phyloP scores from a whole-genome alignment of 805 yeast species.

The Nakazawaea wyomingensis region DNA sequence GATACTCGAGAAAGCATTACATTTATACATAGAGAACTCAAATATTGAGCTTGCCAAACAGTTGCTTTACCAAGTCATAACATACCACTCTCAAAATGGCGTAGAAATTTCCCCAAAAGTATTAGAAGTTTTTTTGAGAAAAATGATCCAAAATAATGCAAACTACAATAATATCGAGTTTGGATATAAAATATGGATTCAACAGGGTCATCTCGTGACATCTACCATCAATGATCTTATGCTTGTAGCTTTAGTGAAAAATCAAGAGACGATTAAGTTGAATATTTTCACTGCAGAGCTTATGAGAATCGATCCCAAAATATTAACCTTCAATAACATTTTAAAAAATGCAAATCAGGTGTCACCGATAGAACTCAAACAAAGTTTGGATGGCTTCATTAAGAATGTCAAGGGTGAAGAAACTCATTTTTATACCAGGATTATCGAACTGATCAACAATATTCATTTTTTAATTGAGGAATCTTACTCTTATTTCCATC shows the following conservation, averaged over 20 bases:
- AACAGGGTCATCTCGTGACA: not conserved
- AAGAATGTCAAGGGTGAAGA: not conserved
- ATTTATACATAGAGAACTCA: constrained; percentile 3
- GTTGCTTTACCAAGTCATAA: constrained; percentile 9
- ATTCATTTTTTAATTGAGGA: not conserved
- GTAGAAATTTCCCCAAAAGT: not conserved
- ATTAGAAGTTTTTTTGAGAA: not conserved
- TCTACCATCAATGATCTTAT: constrained; percentile 4
- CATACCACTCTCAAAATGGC: constrained; percentile 2
- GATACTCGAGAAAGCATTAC: constrained; percentile 3
- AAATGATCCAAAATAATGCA: not conserved
- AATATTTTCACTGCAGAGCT: constrained; percentile 1
- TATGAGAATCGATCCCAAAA: not conserved
- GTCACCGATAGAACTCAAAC: not conserved
- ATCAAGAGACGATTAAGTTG: constrained; percentile 4
- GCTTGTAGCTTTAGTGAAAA: not conserved
- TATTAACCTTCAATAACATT: constrained; percentile 6
- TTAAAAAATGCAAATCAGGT: not conserved
- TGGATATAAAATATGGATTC: constrained; percentile 11
- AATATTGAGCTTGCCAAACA: constrained; percentile 13
- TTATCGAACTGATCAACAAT: not conserved
- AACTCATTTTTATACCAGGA: not conserved
- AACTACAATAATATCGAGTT: constrained; percentile 3
- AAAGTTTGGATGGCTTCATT: not conserved
- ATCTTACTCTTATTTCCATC: not conserved